These are phyloP conservation scores for Paracorniculantispora psalliotae DNA, from an alignment of 2,329 filamentous ascomycete species.

Conservation along the genomic window DNA sequence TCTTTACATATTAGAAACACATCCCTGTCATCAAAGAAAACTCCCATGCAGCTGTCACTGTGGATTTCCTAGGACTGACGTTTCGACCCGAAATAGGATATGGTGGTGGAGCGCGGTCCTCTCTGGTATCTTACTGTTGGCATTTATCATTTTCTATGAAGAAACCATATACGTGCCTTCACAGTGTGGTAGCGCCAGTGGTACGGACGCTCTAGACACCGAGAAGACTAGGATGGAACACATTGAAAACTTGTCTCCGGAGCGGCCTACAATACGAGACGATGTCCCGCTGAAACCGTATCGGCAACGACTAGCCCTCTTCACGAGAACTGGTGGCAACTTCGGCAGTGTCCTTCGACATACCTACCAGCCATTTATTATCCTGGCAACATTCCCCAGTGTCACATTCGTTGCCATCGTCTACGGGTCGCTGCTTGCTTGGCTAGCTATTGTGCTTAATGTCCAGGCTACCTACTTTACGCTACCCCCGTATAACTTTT, in stretches of 20 bases:
- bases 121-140: not conserved
- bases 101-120: constrained; percentile 19
- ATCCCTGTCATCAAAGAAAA: not conserved
- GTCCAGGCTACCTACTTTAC: not conserved
- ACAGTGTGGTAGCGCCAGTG: too few species aligned
- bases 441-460: not conserved
- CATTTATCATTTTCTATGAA: not conserved
- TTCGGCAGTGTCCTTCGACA: not conserved
- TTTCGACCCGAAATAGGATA: constrained; percentile 11
- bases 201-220: not conserved
- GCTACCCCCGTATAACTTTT: constrained; percentile 26
- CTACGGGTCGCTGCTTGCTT: not conserved
- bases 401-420: not conserved
- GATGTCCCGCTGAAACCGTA: not conserved
- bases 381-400: not conserved
- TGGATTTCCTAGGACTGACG: not conserved
- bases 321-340: not conserved
- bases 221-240: not conserved
- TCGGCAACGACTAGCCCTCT: not conserved
- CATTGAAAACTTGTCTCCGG: not conserved
- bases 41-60: not conserved
- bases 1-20: not conserved
- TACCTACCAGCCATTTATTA: not conserved
- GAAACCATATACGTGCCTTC: not conserved
- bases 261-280: not conserved